Base-by-base conservation (phyloP, 257 asterid genomes). In the Henckelia pumila region DNA sequence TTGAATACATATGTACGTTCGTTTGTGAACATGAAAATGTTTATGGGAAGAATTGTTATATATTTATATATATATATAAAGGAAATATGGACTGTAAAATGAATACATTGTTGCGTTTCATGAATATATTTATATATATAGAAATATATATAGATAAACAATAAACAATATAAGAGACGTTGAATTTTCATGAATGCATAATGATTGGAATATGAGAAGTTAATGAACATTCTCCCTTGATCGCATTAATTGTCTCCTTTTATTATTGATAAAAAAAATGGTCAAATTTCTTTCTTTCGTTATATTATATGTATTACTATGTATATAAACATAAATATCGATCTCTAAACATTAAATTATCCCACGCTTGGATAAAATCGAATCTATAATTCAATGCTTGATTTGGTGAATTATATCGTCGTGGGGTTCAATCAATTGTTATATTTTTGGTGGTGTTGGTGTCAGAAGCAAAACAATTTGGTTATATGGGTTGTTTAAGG, bases 1-100 rank as follows among this genome's bases (percentile, higher is more conserved):
- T 65, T 29, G 80, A 50, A 55, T 61, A 17, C 89, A 87, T 44
- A 44, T 89, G 79, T 44, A 44, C 87, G 79, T 73, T 74, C 55
- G 73, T 63, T 44, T 22, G 28, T 61, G 73, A 28, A 49, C 37
- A 24, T 60, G 74, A 30, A 63, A 71, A 26, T 19, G 57, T 56
- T 17, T 11, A 4, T 8, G 26, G 67, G 25, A 73, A 70, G 69
- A 66, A 67, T 57, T 73, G 61, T 77, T 73, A 60, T n/a, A n/a
- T n/a, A n/a, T n/a, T n/a, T n/a, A n/a, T n/a, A n/a, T n/a, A n/a
- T n/a, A n/a, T n/a, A n/a, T n/a, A n/a, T 75, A 73, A 72, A 79
- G 79, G 68, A 75, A 69, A 21, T 23, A 21, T 3, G 49, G 50
- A 64, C 47, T 28, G 59, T 23, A 63, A 69, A 29, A 69, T 53